Base-by-base conservation (phyloP, 2,329 filamentous ascomycete species). In the Alternaria gansuensis region DNA sequence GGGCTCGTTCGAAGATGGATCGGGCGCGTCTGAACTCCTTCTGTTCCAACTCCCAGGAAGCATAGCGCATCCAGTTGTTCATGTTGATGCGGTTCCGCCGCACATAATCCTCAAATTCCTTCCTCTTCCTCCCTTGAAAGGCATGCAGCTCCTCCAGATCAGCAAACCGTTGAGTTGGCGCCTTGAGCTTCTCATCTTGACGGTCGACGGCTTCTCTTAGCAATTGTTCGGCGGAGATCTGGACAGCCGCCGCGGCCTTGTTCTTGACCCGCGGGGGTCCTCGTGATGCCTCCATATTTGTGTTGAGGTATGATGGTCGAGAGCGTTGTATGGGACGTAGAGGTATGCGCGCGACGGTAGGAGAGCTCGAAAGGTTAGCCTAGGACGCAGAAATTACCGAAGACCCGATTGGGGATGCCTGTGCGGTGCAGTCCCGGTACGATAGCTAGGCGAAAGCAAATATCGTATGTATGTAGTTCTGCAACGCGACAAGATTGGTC, bases 31-130 rank as follows among this genome's bases (percentile, higher is more conserved):
- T 88, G 79, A 92, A 97, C 81, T 99, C 95, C 79, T 98, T 98
- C 81, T 99, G 95, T 77, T 99, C 94, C 60, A 98, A 85, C 82
- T 99, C 95, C 92, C 93, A 99, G 69, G 91, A 87, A 55, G 95
- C 94, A 83, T 99, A 99, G 73, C 93, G 91, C 85, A 95, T 92
- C 95, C 95, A 99, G 80, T 98, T 98, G 83, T 96, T 96, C 85
- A 98, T 93, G 75, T 96, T 97, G 76, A 97, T 85, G 73, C 94
- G 83, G 76, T 98, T 98, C 65, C 95, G 90, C 65, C 93, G 89
- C 60, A 98, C 92, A 89, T 98, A 98, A 82, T 97, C 92, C 80
- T 99, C 95, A 70, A 97, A 99, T 74, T 97, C 95, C 78, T 93
- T 95, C 68, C 95, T 86, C 82, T 98, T 98, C 65, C 95, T 88